Evolutionary conservation across 306 rosid species (phyloP).

Genomic region (Quercus gilva): DNA sequence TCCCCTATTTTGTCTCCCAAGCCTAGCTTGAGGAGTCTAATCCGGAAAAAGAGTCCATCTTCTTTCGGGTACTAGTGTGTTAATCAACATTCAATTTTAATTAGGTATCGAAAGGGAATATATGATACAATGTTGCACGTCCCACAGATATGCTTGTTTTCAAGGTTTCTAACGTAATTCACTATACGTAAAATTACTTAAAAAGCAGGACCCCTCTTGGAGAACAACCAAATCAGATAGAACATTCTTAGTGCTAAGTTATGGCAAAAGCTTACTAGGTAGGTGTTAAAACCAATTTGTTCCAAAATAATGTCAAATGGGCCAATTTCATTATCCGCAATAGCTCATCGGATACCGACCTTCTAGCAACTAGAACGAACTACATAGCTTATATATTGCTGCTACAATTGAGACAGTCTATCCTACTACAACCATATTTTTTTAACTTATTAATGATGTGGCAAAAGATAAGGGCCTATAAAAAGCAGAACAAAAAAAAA

Average conservation of each 20-base stretch:
- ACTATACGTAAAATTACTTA: too few species aligned
- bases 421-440: slow-evolving; percentile 36
- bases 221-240: not conserved
- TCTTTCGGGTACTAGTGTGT: too few species aligned
- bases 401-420: slow-evolving; percentile 38
- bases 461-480: slow-evolving; percentile 9
- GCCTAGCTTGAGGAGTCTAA: too few species aligned
- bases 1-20: too few species aligned
- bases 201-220: not conserved
- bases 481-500: not conserved
- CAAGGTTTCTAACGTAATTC: too few species aligned
- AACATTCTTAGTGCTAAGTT: not conserved
- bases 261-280: not conserved
- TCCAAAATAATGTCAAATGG: not conserved
- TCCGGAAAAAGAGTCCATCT: too few species aligned
- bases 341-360: slow-evolving; percentile 35
- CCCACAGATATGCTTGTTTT: too few species aligned
- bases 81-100: too few species aligned
- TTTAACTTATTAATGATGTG: slow-evolving; percentile 31
- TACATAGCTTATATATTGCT: not conserved
- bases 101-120: too few species aligned
- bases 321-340: not conserved
- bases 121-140: too few species aligned
- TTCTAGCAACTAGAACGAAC: slow-evolving; percentile 8
- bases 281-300: not conserved